These are phyloP conservation scores for Haplosporangium sp. DNA, from an alignment of 371 early-diverging fungal genomes.

Conservation along the genomic window DNA sequence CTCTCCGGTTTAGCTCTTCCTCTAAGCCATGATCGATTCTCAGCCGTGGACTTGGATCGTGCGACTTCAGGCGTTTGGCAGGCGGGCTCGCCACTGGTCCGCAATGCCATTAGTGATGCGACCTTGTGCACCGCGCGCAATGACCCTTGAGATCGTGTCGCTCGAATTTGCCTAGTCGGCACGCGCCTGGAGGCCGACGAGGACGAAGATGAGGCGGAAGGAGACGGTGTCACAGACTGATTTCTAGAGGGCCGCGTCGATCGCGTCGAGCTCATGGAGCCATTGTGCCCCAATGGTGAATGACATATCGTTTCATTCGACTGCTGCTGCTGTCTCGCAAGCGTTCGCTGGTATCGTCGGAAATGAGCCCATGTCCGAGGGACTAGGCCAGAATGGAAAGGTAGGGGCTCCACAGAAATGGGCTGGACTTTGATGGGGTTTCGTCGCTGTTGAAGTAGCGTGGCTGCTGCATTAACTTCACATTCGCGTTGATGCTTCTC, in stretches of 20 bases:
- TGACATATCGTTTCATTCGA: not conserved
- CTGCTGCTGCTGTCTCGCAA: conserved; percentile 16
- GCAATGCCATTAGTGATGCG: conserved; percentile 31
- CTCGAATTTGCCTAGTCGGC: conserved; percentile 16
- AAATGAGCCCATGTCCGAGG: conserved; percentile 31
- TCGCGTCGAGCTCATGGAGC: not conserved
- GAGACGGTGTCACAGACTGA: conserved; percentile 8
- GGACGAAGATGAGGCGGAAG: not conserved
- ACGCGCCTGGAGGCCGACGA: conserved; percentile 12
- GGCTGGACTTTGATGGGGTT: conserved; percentile 50
- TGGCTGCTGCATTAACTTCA: not conserved
- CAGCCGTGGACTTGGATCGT: not conserved
- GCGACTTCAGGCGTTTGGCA: not conserved
- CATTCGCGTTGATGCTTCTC: conserved; percentile 17
- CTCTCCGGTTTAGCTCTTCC: not conserved
- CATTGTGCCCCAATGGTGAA: too few relatives aligned
- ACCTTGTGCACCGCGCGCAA: conserved; percentile 28
- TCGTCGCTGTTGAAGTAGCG: not conserved
- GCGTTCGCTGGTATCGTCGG: conserved; percentile 28
- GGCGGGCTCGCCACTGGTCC: conserved; percentile 13
- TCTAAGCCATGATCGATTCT: not conserved
- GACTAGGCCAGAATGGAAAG: conserved; percentile 44
- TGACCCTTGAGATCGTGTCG: conserved; percentile 31
- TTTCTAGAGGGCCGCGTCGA: conserved; percentile 6
- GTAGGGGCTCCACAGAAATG: conserved; percentile 40